phyloP scores from a whole-genome alignment of 1,284 basidiomycete genomes.

The Microbotryum silenes-acaulis region DNA sequence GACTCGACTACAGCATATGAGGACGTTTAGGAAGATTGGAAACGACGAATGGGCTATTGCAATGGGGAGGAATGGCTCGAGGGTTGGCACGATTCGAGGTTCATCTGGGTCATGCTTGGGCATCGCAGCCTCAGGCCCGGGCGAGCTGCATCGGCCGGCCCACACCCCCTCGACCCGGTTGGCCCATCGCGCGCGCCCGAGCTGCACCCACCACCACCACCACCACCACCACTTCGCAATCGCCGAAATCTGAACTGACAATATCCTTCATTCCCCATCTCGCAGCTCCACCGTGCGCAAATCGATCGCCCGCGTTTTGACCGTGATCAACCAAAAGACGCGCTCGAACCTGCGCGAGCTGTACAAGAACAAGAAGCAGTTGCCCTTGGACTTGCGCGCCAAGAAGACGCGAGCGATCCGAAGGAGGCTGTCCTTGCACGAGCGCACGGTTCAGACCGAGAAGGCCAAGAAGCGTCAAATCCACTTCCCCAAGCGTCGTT shows the following conservation, averaged over 20 bases:
- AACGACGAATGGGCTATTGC: too few species aligned
- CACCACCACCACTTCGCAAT: constrained; percentile 6
- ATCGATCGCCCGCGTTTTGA: constrained; percentile 96
- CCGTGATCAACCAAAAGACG: constrained; percentile 97
- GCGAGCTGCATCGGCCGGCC: background rate
- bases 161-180: background rate
- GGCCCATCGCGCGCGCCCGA: background rate
- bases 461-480: constrained; percentile 87
- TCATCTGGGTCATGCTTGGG: too few species aligned
- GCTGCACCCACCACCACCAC: background rate
- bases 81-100: too few species aligned
- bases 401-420: constrained; percentile 99
- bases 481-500: constrained; percentile 64
- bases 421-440: constrained; percentile 84
- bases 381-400: constrained; percentile 91
- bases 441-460: constrained; percentile 71
- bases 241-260: background rate
- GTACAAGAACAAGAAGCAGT: constrained; percentile 96
- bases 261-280: background rate
- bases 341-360: constrained; percentile 94
- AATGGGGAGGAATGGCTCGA: too few species aligned
- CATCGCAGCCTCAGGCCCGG: too few species aligned
- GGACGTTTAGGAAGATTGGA: too few species aligned
- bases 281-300: constrained; percentile 90
- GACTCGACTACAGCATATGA: too few species aligned